phyloP scores from a whole-genome alignment of 495 filamentous ascomycete genomes.

The Aspergillus incahuasiensis region DNA sequence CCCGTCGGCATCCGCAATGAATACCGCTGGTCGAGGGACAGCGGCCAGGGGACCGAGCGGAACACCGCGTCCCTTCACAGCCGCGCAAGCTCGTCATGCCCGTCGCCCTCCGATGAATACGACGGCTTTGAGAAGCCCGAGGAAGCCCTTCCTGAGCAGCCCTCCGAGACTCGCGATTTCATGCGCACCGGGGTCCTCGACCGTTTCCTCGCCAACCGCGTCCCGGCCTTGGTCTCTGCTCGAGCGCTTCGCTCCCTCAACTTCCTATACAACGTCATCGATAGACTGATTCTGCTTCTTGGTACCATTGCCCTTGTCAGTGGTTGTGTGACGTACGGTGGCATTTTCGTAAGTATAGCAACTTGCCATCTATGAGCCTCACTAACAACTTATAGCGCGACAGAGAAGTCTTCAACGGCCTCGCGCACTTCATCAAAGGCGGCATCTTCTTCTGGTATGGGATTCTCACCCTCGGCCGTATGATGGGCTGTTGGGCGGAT shows the following conservation, averaged over 20 bases:
- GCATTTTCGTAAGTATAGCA: constrained; percentile 58
- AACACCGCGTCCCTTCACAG: constrained; percentile 65
- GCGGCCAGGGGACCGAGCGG: constrained; percentile 81
- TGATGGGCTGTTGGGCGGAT: constrained; percentile 85
- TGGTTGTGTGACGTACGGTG: constrained; percentile 64
- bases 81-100: constrained; percentile 55
- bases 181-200: constrained; percentile 43
- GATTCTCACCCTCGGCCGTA: constrained; percentile 79
- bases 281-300: constrained; percentile 58
- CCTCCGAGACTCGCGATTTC: constrained; percentile 36
- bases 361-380: not conserved
- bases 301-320: constrained; percentile 61
- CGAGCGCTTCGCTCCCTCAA: constrained; percentile 55
- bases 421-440: constrained; percentile 94
- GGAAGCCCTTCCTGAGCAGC: constrained; percentile 36
- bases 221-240: constrained; percentile 56
- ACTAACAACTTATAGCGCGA: constrained; percentile 41
- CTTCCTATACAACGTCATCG: constrained; percentile 55
- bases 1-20: constrained; percentile 35
- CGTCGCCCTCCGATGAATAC: constrained; percentile 48
- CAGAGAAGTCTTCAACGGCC: constrained; percentile 68
- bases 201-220: constrained; percentile 40
- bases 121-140: constrained; percentile 51
- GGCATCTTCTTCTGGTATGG: constrained; percentile 98
- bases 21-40: constrained; percentile 76